phyloP scores from a whole-genome alignment of 2,329 filamentous ascomycete species.

The Pseudogymnoascus sp. region DNA sequence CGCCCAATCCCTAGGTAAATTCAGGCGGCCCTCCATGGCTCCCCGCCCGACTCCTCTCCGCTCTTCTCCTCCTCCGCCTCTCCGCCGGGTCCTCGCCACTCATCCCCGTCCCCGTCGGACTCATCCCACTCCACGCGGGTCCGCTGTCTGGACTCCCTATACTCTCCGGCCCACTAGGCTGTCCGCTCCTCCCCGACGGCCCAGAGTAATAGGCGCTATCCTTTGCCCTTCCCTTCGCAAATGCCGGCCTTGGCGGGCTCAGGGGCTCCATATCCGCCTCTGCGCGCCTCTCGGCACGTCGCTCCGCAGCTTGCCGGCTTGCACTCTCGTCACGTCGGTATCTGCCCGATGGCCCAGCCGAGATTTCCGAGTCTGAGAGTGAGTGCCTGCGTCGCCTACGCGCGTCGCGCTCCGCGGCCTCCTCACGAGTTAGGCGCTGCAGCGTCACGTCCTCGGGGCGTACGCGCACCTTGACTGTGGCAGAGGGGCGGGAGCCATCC shows the following conservation, averaged over 20 bases:
- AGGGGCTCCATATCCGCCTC: constrained; percentile 27
- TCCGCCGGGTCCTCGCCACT: constrained; percentile 37
- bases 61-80: constrained; percentile 45
- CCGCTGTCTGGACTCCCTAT: constrained; percentile 23
- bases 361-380: constrained; percentile 46
- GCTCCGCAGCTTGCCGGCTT: constrained; percentile 40
- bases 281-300: constrained; percentile 32
- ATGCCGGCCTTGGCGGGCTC: constrained; percentile 48
- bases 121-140: constrained; percentile 28
- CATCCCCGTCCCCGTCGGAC: constrained; percentile 21
- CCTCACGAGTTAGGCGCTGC: constrained; percentile 51
- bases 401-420: constrained; percentile 35
- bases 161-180: constrained; percentile 14
- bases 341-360: constrained; percentile 36
- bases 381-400: constrained; percentile 32
- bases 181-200: constrained; percentile 23
- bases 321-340: constrained; percentile 46
- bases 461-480: constrained; percentile 50
- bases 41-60: constrained; percentile 36
- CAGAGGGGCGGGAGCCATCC: constrained; percentile 29
- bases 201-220: constrained; percentile 51
- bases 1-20: not conserved
- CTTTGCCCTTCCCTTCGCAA: constrained; percentile 45
- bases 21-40: not conserved
- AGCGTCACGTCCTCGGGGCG: constrained; percentile 57